Base-by-base conservation (phyloP, 108 stramenopile genomes). In the Poteriospumella lacustris region DNA sequence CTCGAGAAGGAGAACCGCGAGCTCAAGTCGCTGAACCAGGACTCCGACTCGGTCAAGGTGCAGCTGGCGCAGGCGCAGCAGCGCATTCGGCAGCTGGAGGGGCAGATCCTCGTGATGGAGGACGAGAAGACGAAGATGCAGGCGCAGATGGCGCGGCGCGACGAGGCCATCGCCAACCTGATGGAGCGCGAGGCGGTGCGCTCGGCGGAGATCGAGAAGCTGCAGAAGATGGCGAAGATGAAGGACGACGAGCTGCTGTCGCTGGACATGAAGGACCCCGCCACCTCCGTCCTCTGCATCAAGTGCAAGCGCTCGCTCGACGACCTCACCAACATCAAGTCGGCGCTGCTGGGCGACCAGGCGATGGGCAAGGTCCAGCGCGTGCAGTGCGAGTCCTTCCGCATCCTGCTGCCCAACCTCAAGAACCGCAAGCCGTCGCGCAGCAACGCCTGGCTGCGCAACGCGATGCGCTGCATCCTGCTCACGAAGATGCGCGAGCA, bases 371-470 rank as follows among this genome's bases (percentile, higher is more conserved):
- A 73, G 5, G 33, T 9, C 36, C 52, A 43, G 2, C 81, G 84
- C 12, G 60, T 86, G 19, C 64, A 75, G 44, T 87, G 87, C 68
- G 81, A 87, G 34, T 78, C 43, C 29, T 87, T 82, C 43, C 85
- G 87, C 24, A 68, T 86, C 43, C 75, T 87, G 3, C 75, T 87
- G 58, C 87, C 87, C 26, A 85, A 85, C 75, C 67, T 87, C 56
- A 60, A 59, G 33, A 81, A 81, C 3, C 44, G 75, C 41, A 5
- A 80, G 36, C 87, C 87, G 1, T 58, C 73, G 28, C 56, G 87
- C 24, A 39, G 79, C 19, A 47, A 77, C 34, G 15, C 70, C 0
- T 88, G 87, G 87, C 68, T 87, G 9, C 62, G 85, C 3, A 58
- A 79, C 9, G 69, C 73, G 19, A 86, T 88, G 85, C 84, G 87